phyloP scores from a whole-genome alignment of 148 eudicot genomes.

The Rhododendron kiyosumense region DNA sequence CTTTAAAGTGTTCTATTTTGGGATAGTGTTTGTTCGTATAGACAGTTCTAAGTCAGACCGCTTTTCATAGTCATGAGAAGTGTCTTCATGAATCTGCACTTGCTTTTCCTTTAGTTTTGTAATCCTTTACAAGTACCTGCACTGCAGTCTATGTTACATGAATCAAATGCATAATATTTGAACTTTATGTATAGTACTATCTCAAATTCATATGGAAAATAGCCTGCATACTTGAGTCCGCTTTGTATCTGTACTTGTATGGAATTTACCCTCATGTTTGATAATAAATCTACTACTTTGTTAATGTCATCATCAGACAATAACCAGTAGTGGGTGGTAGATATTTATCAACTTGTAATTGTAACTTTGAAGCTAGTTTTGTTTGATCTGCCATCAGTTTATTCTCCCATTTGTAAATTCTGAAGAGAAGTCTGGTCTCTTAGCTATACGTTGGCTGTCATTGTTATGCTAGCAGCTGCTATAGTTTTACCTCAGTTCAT shows the following conservation, averaged over 20 bases:
- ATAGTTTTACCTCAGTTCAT: not conserved
- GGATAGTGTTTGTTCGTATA: not conserved
- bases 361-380: not conserved
- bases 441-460: not conserved
- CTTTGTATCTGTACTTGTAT: not conserved
- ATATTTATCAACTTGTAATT: not conserved
- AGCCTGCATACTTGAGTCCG: not conserved
- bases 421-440: not conserved
- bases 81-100: not conserved
- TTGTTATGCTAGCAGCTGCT: not conserved
- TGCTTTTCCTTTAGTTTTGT: not conserved
- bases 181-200: not conserved
- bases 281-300: not conserved
- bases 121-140: not conserved
- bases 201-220: not conserved
- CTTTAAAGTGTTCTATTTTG: not conserved
- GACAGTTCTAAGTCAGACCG: not conserved
- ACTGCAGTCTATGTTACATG: not conserved
- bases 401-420: not conserved
- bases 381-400: not conserved
- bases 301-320: not conserved
- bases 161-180: not conserved
- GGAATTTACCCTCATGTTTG: constrained; percentile 1
- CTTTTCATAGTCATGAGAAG: not conserved
- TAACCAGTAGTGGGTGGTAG: not conserved